These are phyloP conservation scores for Truncatella angustata DNA, from an alignment of 2,329 filamentous ascomycete species.

Conservation along the genomic window DNA sequence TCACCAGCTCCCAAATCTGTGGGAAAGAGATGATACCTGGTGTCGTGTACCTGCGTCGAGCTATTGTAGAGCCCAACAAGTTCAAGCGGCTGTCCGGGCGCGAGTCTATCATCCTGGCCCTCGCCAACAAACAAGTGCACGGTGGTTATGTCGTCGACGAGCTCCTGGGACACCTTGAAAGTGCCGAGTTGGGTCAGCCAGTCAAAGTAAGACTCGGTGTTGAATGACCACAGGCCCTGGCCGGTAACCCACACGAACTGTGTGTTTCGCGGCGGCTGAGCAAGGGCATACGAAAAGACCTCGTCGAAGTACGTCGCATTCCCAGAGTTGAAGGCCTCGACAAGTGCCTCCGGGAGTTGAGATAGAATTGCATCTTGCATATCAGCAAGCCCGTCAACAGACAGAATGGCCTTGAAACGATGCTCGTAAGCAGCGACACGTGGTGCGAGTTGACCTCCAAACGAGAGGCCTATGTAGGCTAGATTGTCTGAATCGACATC, in stretches of 20 bases:
- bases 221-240: not conserved
- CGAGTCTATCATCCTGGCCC: not conserved
- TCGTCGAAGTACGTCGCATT: not conserved
- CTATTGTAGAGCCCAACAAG: not conserved
- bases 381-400: slow-evolving; percentile 2
- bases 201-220: not conserved
- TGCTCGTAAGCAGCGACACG: not conserved
- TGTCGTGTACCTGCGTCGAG: not conserved
- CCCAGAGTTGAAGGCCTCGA: slow-evolving; percentile 1
- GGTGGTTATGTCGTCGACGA: not conserved
- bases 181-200: not conserved
- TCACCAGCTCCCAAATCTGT: not conserved
- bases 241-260: not conserved
- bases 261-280: not conserved
- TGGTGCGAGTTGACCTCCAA: not conserved
- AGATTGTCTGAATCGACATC: not conserved
- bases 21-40: not conserved
- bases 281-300: not conserved
- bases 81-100: not conserved
- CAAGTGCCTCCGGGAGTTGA: slow-evolving; percentile 12
- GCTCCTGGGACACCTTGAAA: not conserved
- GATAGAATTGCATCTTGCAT: slow-evolving; percentile 10
- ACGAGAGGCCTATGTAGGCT: not conserved
- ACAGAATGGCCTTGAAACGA: not conserved
- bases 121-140: not conserved